Evolutionary conservation across 2,329 filamentous ascomycete genomes (phyloP), one percentile per base, ranked within the genome.

Genomic region (Cladosporium sp.): DNA sequence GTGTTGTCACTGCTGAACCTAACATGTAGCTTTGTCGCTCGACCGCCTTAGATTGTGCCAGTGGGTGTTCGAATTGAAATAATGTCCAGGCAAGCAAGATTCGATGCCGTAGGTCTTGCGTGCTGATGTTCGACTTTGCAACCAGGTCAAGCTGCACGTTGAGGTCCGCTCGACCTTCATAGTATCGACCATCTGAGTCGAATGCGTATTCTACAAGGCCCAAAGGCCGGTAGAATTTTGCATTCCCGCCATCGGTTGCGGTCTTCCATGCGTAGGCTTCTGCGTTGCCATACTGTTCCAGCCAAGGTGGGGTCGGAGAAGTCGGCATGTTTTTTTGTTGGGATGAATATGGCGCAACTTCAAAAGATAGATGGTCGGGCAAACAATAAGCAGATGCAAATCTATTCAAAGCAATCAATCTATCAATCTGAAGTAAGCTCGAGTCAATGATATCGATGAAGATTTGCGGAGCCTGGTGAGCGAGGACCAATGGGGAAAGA

Each of bases 121-220:
- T 54, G 6, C 59, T 54, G 4, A 74, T 59, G 0, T 38, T 56
- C 35, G 68, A 66, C n/a, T 59, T 58, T 31, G 72, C 58, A 10
- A 69, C 66, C 13, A 74, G 49, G 1, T 67, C 67, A 9, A 75
- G 60, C 2, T 67, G 59, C 2, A 64, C 63, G 13, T 68, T 73
- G 55, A 76, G 68, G 50, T 77, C 74, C 16, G 74, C 74, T 49
- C 73, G 63, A 5, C 74, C 74, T 52, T 72, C 72, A 46, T 65
- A 73, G 44, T 72, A 66, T 5, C 63, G 56, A 3, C 74, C 74
- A 59, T 76, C 74, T 0, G 60, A 58, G 54, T 76, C 73, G 61
- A 77, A 77, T 9, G 66, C 67, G 1, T 62, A 67, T 53, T 77
- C 74, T 0, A 75, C 69, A 4, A 74, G 62, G 0, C 74, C 74